Percentiles rank a stretch among this genome's conserved stretches.
Conservation (phyloP, 1,139 yeast genomes). For the Candida labiduridarum region DNA sequence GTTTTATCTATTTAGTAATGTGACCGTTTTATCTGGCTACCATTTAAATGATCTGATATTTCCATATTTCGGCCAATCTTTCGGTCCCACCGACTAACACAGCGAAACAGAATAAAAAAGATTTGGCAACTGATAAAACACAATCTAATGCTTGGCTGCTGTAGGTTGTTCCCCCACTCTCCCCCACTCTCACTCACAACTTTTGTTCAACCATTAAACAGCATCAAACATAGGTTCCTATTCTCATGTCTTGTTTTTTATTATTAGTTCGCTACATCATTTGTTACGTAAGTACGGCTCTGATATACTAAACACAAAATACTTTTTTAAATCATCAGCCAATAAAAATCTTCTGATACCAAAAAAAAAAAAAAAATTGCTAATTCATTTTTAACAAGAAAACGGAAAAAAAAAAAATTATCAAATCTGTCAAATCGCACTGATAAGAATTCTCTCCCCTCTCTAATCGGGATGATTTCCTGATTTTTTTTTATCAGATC, state of each 20-base stretch:
- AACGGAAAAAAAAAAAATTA: neutral
- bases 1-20: too few species aligned
- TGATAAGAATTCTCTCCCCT: slow-evolving; percentile 2
- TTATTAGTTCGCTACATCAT: too few species aligned
- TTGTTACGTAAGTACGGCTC: neutral
- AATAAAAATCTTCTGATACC: slow-evolving; percentile 1
- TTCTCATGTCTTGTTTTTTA: too few species aligned
- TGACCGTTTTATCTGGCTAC: too few species aligned
- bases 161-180: too few species aligned
- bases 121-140: neutral
- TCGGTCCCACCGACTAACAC: too few species aligned
- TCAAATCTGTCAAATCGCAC: neutral
- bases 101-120: neutral
- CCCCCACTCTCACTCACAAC: neutral
- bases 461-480: neutral
- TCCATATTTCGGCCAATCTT: neutral
- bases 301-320: neutral
- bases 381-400: too few species aligned
- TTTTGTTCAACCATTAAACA: neutral
- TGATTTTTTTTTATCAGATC: neutral
- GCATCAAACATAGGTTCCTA: too few species aligned
- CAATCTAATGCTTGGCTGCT: neutral
- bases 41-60: neutral
- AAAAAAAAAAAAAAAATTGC: neutral
- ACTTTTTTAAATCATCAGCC: slow-evolving; percentile 4